These are phyloP conservation scores for Corrigiola litoralis DNA, from an alignment of 179 eudicot genomes.

Conservation along the genomic window DNA sequence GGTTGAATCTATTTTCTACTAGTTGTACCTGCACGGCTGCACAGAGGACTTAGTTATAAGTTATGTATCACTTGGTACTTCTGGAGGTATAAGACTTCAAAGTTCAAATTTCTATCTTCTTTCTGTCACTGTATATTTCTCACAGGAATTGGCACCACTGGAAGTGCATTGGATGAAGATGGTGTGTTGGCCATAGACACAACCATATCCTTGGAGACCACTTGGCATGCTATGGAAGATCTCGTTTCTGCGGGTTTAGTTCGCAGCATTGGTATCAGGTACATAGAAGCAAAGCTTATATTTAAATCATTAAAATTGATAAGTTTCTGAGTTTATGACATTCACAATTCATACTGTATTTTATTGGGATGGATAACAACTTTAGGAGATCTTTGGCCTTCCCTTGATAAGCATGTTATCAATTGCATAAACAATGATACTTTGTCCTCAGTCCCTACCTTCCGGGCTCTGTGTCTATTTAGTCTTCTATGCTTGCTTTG, in stretches of 20 bases:
- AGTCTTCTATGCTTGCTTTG: background rate
- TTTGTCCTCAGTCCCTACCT: background rate
- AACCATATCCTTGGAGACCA: slow-evolving; percentile 78
- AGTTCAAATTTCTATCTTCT: background rate
- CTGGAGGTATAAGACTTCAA: background rate
- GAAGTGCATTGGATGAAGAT: slow-evolving; percentile 72
- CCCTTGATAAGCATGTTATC: background rate
- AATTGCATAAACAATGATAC: no score
- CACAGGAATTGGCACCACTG: slow-evolving; percentile 81
- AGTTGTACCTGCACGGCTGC: no score
- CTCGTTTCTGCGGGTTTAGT: slow-evolving; percentile 76
- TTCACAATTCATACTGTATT: background rate
- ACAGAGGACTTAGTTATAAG: no score
- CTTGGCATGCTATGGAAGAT: slow-evolving; percentile 96
- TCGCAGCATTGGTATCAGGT: slow-evolving; percentile 96
- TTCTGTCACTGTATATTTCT: background rate
- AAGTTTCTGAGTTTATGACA: background rate
- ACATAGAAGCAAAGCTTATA: background rate
- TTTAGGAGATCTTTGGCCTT: background rate
- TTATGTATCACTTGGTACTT: background rate
- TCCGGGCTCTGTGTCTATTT: background rate
- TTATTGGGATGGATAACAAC: background rate
- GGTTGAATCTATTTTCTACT: no score
- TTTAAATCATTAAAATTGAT: background rate
- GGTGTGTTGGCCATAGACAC: slow-evolving; percentile 87